A percentile compares a stretch with the other conserved stretches of the same genome.
phyloP scores from a whole-genome alignment of 208 protist species.

The Blechomonas ayalai region DNA sequence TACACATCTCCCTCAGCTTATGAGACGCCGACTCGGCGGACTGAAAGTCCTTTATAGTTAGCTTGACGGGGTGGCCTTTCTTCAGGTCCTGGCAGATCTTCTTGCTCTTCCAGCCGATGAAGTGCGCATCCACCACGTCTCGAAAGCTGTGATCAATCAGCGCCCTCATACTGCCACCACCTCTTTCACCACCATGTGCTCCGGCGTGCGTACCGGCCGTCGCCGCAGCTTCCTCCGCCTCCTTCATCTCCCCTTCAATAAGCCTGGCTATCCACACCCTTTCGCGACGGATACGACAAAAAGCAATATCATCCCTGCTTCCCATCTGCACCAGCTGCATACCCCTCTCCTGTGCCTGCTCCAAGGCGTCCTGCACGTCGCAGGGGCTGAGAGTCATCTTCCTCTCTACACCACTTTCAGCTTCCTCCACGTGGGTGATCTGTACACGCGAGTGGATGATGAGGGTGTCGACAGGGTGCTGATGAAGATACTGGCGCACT shows the following conservation, averaged over 20 bases:
- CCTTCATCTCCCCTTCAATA: constrained; percentile 57
- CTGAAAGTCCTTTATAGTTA: constrained; percentile 81
- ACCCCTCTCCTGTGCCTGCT: constrained; percentile 40
- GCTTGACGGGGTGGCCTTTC: constrained; percentile 66
- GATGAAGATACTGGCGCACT: constrained; percentile 46
- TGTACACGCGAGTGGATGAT: constrained; percentile 56
- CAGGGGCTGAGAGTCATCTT: constrained; percentile 58
- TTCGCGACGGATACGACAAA: constrained; percentile 76
- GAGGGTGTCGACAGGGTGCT: constrained; percentile 74
- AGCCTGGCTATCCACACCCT: constrained; percentile 42
- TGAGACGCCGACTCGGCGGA: constrained; percentile 48
- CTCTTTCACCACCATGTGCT: not conserved
- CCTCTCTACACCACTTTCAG: constrained; percentile 54
- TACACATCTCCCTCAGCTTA: constrained; percentile 79
- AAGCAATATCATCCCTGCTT: constrained; percentile 52
- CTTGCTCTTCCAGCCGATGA: constrained; percentile 85
- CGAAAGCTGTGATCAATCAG: constrained; percentile 76
- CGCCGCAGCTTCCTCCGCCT: constrained; percentile 11
- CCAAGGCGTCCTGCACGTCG: constrained; percentile 54
- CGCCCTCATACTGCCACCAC: constrained; percentile 13
- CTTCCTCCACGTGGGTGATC: constrained; percentile 82
- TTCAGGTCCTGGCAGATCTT: constrained; percentile 76
- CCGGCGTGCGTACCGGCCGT: constrained; percentile 3
- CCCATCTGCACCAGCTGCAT: constrained; percentile 87
- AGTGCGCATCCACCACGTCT: constrained; percentile 82